Evolutionary conservation across 441 rosid species (phyloP).

Genomic region (Lepidium campestre): DNA sequence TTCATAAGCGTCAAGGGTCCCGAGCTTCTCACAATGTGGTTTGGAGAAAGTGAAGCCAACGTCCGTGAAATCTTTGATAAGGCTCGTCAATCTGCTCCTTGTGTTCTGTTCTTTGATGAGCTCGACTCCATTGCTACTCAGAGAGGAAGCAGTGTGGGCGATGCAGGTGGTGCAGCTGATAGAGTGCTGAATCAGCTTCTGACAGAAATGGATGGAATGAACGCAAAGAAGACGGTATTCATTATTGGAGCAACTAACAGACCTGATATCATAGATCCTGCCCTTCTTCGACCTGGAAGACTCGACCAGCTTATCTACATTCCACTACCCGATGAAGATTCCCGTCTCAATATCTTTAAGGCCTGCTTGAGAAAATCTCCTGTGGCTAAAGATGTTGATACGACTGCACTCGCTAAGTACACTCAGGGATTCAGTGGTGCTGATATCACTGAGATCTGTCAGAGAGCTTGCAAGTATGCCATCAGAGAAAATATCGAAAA

Average conservation of each 20-base stretch:
- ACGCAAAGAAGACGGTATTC: slow-evolving; percentile 54
- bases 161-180: slow-evolving; percentile 68
- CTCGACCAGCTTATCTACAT: slow-evolving; percentile 57
- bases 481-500: slow-evolving; percentile 56
- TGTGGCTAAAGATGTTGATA: slow-evolving; percentile 39
- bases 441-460: slow-evolving; percentile 56
- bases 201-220: slow-evolving; percentile 62
- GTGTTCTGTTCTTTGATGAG: slow-evolving; percentile 58
- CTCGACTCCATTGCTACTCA: slow-evolving; percentile 64
- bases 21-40: slow-evolving; percentile 59
- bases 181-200: slow-evolving; percentile 56
- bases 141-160: slow-evolving; percentile 48
- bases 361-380: slow-evolving; percentile 53
- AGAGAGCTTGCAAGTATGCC: slow-evolving; percentile 55
- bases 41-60: slow-evolving; percentile 62
- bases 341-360: slow-evolving; percentile 50
- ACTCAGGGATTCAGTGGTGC: slow-evolving; percentile 59
- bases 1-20: slow-evolving; percentile 57
- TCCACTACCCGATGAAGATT: slow-evolving; percentile 58
- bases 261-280: slow-evolving; percentile 52
- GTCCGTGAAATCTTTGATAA: slow-evolving; percentile 58
- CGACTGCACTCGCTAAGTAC: slow-evolving; percentile 40
- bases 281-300: slow-evolving; percentile 58
- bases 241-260: slow-evolving; percentile 59
- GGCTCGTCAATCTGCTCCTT: slow-evolving; percentile 61